Evolutionary conservation across 1,284 basidiomycete genomes (phyloP), one percentile per base, ranked within the genome.

Genomic region (Pholiota adiposa): DNA sequence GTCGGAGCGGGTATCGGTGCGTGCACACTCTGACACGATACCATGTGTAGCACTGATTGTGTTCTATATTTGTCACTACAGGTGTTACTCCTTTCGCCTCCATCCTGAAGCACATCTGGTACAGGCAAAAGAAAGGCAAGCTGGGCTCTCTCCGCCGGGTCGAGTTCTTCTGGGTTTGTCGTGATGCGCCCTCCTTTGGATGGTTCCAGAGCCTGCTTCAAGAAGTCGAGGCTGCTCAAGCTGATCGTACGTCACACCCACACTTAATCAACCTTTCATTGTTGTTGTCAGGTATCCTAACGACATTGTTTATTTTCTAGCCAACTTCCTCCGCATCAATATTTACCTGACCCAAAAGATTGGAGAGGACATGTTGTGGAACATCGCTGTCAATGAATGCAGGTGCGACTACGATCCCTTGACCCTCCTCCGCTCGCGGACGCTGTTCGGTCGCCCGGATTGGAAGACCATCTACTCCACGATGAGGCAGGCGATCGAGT

Each of bases 41-140:
- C 34, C 56, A 46, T 56, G 36, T 61, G 31, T 18, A 53, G 51
- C 38, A 59, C 51, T 38, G 49, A 46, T 56, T 25, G 40, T 18
- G 21, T 51, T 58, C 34, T 34, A 36, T 36, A 27, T 49, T n/a
- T 59, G 31, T 60, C 38, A 50, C 53, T 40, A 33, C 43, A 89
- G 87, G 89, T 78, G 89, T 92, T 51, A 95, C 93, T 2, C 94
- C 94, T 1, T 96, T 96, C 70, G 92, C 93, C 0, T 93, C 92
- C 29, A 95, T 96, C 68, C 78, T 96, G 64, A 96, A 95, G 78
- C 91, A 96, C 70, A 93, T 96, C 62, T 96, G 93, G 94, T 94
- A 95, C 77, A 87, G 87, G 67, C 93, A 95, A 73, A 88, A 87
- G 75, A 83, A 82, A 61, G 88, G 89, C 34, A 83, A 86, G 58